phyloP scores from a whole-genome alignment of 805 yeast species.

The Lachancea dasiensis region DNA sequence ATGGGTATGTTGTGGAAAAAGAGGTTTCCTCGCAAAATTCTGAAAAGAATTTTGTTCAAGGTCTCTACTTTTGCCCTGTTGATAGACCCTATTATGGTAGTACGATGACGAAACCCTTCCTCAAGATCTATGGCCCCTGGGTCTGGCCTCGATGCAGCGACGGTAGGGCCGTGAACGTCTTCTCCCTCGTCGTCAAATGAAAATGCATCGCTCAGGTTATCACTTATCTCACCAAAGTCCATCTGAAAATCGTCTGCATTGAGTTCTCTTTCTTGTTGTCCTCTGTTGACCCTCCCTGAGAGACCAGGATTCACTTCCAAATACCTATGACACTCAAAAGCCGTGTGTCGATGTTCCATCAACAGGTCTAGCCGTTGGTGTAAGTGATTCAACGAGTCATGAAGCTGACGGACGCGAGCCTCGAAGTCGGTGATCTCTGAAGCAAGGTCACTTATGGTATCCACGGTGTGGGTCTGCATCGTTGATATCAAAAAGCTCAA shows the following conservation, averaged over 20 bases:
- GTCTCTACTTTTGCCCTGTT: slow-evolving; percentile 61
- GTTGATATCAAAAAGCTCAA: slow-evolving; percentile 15
- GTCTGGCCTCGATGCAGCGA: slow-evolving; percentile 3
- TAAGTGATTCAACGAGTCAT: slow-evolving; percentile 61
- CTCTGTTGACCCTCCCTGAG: slow-evolving; percentile 22
- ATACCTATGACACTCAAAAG: slow-evolving; percentile 44
- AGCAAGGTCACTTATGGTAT: slow-evolving; percentile 53
- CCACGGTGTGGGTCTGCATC: slow-evolving; percentile 27
- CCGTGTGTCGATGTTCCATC: slow-evolving; percentile 64
- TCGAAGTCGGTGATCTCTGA: slow-evolving; percentile 62
- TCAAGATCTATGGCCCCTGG: slow-evolving; percentile 18
- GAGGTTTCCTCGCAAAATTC: slow-evolving; percentile 88
- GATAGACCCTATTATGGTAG: slow-evolving; percentile 66
- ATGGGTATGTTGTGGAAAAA: slow-evolving; percentile 71
- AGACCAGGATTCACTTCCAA: slow-evolving; percentile 37
- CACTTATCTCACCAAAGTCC: slow-evolving; percentile 18
- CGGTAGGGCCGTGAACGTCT: slow-evolving; percentile 10
- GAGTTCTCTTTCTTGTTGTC: slow-evolving; percentile 13
- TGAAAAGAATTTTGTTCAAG: slow-evolving; percentile 81
- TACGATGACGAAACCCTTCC: slow-evolving; percentile 32
- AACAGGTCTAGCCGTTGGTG: slow-evolving; percentile 56
- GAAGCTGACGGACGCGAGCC: slow-evolving; percentile 62
- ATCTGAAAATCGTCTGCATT: slow-evolving; percentile 24
- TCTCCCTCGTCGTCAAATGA: slow-evolving; percentile 18
- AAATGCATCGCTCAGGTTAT: slow-evolving; percentile 24